Conservation (phyloP, 306 rosid species). For the Cercis canadensis region DNA sequence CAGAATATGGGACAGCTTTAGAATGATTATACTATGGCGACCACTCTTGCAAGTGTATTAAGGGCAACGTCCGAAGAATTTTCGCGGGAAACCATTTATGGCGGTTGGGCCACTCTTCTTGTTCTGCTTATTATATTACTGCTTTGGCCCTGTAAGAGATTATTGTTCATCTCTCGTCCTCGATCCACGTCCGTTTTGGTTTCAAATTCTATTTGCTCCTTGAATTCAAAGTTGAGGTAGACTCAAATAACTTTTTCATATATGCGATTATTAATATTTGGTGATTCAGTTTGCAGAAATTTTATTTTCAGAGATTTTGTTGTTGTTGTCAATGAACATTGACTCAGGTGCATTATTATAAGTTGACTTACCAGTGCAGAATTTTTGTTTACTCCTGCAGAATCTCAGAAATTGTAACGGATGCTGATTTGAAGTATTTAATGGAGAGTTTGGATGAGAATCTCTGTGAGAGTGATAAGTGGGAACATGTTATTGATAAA, state of each 20-base stretch:
- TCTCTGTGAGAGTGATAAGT: slow-evolving; percentile 53
- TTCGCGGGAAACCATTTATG: slow-evolving; percentile 51
- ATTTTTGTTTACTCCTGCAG: slow-evolving; percentile 58
- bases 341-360: not conserved
- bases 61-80: slow-evolving; percentile 39
- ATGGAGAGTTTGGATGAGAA: slow-evolving; percentile 67
- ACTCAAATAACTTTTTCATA: too few relatives aligned
- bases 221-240: slow-evolving; percentile 40
- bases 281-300: too few relatives aligned
- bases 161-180: slow-evolving; percentile 37
- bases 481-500: slow-evolving; percentile 83
- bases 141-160: slow-evolving; percentile 47
- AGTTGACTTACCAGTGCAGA: slow-evolving; percentile 36
- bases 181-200: slow-evolving; percentile 26
- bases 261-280: too few relatives aligned
- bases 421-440: slow-evolving; percentile 74
- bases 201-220: slow-evolving; percentile 32
- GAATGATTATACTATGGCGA: not conserved
- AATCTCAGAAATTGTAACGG: slow-evolving; percentile 57
- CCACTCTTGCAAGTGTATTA: not conserved
- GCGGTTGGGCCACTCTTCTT: slow-evolving; percentile 59
- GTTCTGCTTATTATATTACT: slow-evolving; percentile 51
- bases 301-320: not conserved
- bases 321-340: slow-evolving; percentile 11
- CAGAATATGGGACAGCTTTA: not conserved